Conservation (phyloP, 2,329 filamentous ascomycete genomes). For the Pseudogymnoascus sp. region DNA sequence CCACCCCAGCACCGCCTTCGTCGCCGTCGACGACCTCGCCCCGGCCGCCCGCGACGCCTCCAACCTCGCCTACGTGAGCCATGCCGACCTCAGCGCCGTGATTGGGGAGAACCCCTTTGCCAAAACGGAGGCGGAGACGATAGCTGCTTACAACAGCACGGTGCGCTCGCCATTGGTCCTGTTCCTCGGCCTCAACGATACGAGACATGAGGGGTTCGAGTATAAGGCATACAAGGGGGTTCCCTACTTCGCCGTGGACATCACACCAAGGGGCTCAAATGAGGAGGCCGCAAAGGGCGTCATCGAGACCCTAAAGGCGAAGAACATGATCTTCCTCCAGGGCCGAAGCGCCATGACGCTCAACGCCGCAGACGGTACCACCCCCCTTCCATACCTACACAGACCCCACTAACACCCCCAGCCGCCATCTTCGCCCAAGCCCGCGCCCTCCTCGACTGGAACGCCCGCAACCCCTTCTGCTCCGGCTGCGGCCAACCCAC, state of each 20-base stretch:
- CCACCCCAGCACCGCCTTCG: conserved; percentile 59
- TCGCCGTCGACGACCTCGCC: conserved; percentile 71
- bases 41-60: conserved; percentile 58
- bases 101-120: conserved; percentile 66
- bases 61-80: conserved; percentile 59
- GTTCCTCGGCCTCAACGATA: conserved; percentile 78
- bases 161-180: conserved; percentile 57
- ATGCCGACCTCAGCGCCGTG: conserved; percentile 60
- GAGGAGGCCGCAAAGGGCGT: conserved; percentile 55
- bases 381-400: background rate
- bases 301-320: conserved; percentile 49
- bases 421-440: conserved; percentile 88
- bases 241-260: conserved; percentile 84
- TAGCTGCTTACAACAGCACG: conserved; percentile 66
- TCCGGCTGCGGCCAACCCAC: conserved; percentile 79
- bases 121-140: conserved; percentile 61
- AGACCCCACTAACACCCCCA: conserved; percentile 27
- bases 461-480: conserved; percentile 84
- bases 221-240: conserved; percentile 63
- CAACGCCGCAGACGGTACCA: conserved; percentile 39
- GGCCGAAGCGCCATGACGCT: conserved; percentile 49
- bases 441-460: conserved; percentile 87
- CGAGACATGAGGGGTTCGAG: conserved; percentile 40
- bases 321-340: conserved; percentile 57
- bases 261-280: conserved; percentile 62